A percentile compares a stretch with the other conserved stretches of the same genome.
Conservation (phyloP, 2,329 filamentous ascomycete species). For the Cadophora gregata region DNA sequence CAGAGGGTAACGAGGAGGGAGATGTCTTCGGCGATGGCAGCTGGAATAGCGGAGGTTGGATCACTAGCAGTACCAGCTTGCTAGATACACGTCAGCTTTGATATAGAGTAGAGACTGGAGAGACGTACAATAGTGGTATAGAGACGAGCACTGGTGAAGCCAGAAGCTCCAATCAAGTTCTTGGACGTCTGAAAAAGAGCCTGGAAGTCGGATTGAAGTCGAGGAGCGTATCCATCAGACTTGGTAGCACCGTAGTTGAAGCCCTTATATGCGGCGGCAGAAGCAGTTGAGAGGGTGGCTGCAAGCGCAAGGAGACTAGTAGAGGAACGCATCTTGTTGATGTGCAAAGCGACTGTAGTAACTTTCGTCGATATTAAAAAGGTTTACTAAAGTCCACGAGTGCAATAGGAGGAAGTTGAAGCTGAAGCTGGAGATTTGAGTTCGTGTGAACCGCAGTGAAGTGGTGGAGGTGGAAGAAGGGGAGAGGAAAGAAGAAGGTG, state of each 20-base stretch:
- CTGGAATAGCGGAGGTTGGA: constrained; percentile 76
- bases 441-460: too few species aligned
- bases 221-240: constrained; percentile 60
- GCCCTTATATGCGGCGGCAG: constrained; percentile 57
- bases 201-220: constrained; percentile 69
- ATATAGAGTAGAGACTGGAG: background rate
- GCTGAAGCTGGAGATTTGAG: too few species aligned
- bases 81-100: constrained; percentile 44
- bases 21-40: constrained; percentile 81
- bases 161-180: constrained; percentile 65
- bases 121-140: constrained; percentile 65
- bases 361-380: constrained; percentile 7
- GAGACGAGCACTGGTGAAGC: constrained; percentile 74
- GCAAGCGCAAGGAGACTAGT: constrained; percentile 37
- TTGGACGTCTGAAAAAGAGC: constrained; percentile 71
- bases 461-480: too few species aligned
- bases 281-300: constrained; percentile 42
- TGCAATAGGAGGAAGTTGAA: background rate
- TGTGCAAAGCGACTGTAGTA: background rate
- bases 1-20: constrained; percentile 83
- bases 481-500: too few species aligned
- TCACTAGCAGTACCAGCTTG: constrained; percentile 68
- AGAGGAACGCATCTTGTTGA: constrained; percentile 38
- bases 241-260: constrained; percentile 73
- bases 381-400: background rate